Conservation (phyloP, 2,329 filamentous ascomycete species). For the Zymoseptoria crescenta region DNA sequence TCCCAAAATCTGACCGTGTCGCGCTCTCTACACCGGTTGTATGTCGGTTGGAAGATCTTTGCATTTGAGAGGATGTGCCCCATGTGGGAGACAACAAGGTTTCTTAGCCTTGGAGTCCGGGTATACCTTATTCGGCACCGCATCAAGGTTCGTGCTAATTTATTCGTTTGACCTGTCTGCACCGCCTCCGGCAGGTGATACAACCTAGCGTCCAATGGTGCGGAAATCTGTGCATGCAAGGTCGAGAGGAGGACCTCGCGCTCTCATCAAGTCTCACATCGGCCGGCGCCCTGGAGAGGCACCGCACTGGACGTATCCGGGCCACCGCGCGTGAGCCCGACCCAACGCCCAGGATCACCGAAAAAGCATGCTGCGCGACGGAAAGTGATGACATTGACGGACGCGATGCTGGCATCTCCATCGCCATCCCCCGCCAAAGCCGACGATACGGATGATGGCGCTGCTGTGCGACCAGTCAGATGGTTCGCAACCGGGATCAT, state of each 20-base stretch:
- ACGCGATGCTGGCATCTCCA: background rate
- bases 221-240: background rate
- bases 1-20: background rate
- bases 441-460: background rate
- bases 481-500: conserved; percentile 11
- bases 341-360: background rate
- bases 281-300: background rate
- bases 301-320: background rate
- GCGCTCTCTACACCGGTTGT: background rate
- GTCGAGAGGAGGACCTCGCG: background rate
- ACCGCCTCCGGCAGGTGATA: background rate
- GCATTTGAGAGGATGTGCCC: background rate
- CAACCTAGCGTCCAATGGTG: background rate
- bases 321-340: background rate
- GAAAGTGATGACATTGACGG: background rate
- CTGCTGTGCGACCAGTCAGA: conserved; percentile 13
- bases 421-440: background rate
- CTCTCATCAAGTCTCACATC: background rate
- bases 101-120: background rate
- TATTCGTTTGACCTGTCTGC: background rate
- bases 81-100: background rate
- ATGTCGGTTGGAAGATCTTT: background rate
- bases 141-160: background rate
- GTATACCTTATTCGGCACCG: background rate
- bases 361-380: background rate